Evolutionary conservation across 2,329 filamentous ascomycete species (phyloP), one percentile per base, ranked within the genome.

Genomic region (Mycosphaerella sp.): DNA sequence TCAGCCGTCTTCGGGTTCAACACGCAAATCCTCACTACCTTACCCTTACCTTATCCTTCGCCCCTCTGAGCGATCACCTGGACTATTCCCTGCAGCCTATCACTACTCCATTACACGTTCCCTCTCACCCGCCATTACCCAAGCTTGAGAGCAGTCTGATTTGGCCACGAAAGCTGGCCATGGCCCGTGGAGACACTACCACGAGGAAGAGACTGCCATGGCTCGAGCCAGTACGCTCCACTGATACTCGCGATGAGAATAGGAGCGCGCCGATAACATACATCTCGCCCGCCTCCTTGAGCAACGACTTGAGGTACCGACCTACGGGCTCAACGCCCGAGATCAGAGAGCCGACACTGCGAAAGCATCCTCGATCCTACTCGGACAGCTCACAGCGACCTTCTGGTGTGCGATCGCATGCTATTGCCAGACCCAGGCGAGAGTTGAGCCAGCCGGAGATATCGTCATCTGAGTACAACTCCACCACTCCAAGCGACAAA

Each of bases 401-500:
- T 21, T n/a, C 51, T 10, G 48, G 52, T 7, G n/a, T 53, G 9
- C 51, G 29, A 38, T 47, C 32, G 10, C 32, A 34, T 5, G 36
- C 34, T 7, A 23, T 54, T 21, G 47, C 32, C 9, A 52, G 39
- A 40, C 34, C 39, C 41, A 52, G 38, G 42, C 46, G 47, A 38
- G 36, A 38, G 2, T 38, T 17, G 34, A 45, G 32, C 29, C 50
- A 17, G 4, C 44, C 48, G 31, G 41, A 45, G 5, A 62, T 62
- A 44, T 57, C 57, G 5, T 62, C 64, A 2, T 67, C 64, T 6
- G 62, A 66, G 36, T 67, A 67, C 54, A 65, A 63, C 50, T 54
- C 61, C 14, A 58, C 56, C 8, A 48, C 54, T 6, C 38, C 46
- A 1, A 56, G 54, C 26, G 54, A 51, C 21, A 32, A 36, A 21